Evolutionary conservation across 805 yeast species (phyloP).

Genomic region (Cyberlindnera petersonii): DNA sequence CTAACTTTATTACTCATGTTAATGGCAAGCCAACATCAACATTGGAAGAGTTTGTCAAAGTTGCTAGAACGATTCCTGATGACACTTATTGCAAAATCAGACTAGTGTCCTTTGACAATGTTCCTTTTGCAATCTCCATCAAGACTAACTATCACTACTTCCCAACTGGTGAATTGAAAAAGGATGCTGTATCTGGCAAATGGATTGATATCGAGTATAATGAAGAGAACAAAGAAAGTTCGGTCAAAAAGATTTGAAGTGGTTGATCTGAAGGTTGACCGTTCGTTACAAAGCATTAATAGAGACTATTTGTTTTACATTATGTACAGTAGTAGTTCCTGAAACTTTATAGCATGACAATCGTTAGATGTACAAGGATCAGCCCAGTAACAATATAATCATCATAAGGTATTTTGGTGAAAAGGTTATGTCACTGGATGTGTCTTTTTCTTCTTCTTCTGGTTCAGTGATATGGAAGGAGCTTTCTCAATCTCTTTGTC

Average conservation of each 20-base stretch:
- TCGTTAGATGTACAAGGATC: too few relatives aligned
- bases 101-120: slow-evolving; percentile 77
- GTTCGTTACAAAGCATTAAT: too few relatives aligned
- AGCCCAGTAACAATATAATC: too few relatives aligned
- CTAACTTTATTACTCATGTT: slow-evolving; percentile 86
- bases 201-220: slow-evolving; percentile 54
- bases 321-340: background rate
- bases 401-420: too few relatives aligned
- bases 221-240: slow-evolving; percentile 29
- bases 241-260: slow-evolving; percentile 20
- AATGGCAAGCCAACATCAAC: slow-evolving; percentile 73
- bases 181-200: slow-evolving; percentile 41
- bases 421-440: too few relatives aligned
- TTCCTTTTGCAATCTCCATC: slow-evolving; percentile 80
- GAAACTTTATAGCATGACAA: background rate
- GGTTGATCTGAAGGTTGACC: too few relatives aligned
- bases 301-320: too few relatives aligned
- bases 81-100: slow-evolving; percentile 77
- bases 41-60: slow-evolving; percentile 60
- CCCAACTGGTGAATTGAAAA: slow-evolving; percentile 62
- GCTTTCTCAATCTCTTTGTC: slow-evolving; percentile 52
- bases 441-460: too few relatives aligned
- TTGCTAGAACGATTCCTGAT: slow-evolving; percentile 70
- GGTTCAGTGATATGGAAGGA: slow-evolving; percentile 33
- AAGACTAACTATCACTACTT: slow-evolving; percentile 89